A percentile compares a stretch with the other conserved stretches of the same genome.
Evolutionary conservation across 306 rosid species (phyloP).

Genomic region (Canavalia ensiformis): DNA sequence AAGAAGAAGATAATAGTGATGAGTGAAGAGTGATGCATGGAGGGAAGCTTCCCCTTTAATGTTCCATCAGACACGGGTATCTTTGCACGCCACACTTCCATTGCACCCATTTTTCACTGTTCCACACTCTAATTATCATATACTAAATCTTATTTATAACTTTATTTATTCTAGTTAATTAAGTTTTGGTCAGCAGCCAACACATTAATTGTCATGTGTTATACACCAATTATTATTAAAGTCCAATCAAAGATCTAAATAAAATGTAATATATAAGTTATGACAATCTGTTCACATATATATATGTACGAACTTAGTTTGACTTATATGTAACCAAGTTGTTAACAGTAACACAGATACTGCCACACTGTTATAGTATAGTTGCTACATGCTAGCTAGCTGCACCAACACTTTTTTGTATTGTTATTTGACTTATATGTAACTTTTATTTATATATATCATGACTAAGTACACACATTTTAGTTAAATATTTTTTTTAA

Average conservation of each 20-base stretch:
- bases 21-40: no score
- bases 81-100: not conserved
- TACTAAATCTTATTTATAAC: no score
- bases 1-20: no score
- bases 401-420: no score
- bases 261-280: not conserved
- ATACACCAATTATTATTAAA: not conserved
- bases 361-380: not conserved
- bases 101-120: constrained; percentile 18
- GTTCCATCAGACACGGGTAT: not conserved
- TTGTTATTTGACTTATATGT: no score
- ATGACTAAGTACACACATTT: no score
- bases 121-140: not conserved
- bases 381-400: no score
- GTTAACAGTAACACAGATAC: not conserved
- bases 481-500: no score
- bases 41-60: no score
- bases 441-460: no score
- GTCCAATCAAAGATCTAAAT: not conserved
- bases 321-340: not conserved
- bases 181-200: no score
- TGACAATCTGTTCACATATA: not conserved
- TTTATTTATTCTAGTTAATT: no score
- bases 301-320: not conserved
- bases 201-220: not conserved